Evolutionary conservation across 108 stramenopile genomes (phyloP).

Genomic region (Nannochloropsis salina): DNA sequence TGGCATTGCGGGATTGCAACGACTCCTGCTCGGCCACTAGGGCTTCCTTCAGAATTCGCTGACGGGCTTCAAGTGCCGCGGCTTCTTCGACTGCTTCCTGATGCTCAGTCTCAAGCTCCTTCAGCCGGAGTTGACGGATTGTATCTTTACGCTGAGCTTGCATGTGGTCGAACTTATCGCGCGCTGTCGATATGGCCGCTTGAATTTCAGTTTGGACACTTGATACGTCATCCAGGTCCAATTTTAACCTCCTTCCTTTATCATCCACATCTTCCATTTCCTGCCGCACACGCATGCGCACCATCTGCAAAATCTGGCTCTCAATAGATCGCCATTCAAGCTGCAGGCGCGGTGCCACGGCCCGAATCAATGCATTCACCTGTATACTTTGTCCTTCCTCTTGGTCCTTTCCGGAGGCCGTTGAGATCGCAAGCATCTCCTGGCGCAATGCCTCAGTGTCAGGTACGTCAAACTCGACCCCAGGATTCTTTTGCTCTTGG

Average conservation of each 20-base stretch:
- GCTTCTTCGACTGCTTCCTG: background rate
- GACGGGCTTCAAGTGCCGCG: background rate
- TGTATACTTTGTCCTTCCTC: background rate
- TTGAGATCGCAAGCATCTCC: background rate
- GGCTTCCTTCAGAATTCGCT: background rate
- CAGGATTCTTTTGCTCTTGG: background rate
- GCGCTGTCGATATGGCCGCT: background rate
- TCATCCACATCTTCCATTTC: background rate
- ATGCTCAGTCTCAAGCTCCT: background rate
- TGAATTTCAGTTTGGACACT: background rate
- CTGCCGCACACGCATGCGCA: background rate
- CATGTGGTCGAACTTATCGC: background rate
- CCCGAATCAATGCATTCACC: background rate
- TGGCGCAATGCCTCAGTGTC: background rate
- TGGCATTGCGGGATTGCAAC: background rate
- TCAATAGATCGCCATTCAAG: background rate
- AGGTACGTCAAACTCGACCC: background rate
- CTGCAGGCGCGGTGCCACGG: background rate
- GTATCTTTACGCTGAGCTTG: constrained; percentile 13
- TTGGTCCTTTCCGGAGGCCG: background rate
- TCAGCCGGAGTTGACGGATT: background rate
- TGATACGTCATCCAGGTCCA: background rate
- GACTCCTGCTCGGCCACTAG: background rate
- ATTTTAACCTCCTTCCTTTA: background rate
- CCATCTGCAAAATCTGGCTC: background rate